Evolutionary conservation across 306 rosid species (phyloP), one percentile per base, ranked within the genome.

Genomic region (Acacia crassicarpa): DNA sequence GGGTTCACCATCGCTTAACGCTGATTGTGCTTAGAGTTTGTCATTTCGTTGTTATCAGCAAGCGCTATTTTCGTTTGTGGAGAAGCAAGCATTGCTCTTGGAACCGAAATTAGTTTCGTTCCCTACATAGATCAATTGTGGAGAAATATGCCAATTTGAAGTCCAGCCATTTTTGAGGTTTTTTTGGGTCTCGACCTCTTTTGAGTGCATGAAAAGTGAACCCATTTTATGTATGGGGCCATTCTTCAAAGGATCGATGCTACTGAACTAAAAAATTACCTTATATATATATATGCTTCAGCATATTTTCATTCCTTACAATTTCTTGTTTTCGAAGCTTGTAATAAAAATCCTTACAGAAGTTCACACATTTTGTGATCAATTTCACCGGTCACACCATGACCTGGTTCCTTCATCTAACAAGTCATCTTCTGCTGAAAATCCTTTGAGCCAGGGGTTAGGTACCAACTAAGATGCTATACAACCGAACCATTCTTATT

Each of bases 351-450:
- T 85, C 80, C 54, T 41, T 82, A 61, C 35, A 62, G 40, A 62
- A 27, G 68, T 62, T 81, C 90, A 89, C 83, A 84, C 90, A 86
- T 49, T 67, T 33, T 67, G 80, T 72, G 83, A 80, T 87, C 89
- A 80, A 78, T 88, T 80, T 79, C 85, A 79, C 84, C 89, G 82
- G 74, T 80, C 88, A 85, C 71, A 80, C 74, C 78, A 88, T 75
- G 56, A 83, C 82, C 62, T 83, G 82, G 59, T 59, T 56, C 82
- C 71, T 35, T 79, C 79, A 80, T 82, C 89, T 85, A 89, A 87
- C 86, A 80, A 88, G 89, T 88, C 91, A 87, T 89, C 92, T 89
- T 94, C 97, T 89, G 85, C 92, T 90, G 90, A 92, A 93, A 92
- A 75, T 81, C 89, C 91, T 93, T 91, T 91, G 97, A 88, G 89